Conservation (phyloP, 805 yeast genomes). For the Candida fluviatilis region DNA sequence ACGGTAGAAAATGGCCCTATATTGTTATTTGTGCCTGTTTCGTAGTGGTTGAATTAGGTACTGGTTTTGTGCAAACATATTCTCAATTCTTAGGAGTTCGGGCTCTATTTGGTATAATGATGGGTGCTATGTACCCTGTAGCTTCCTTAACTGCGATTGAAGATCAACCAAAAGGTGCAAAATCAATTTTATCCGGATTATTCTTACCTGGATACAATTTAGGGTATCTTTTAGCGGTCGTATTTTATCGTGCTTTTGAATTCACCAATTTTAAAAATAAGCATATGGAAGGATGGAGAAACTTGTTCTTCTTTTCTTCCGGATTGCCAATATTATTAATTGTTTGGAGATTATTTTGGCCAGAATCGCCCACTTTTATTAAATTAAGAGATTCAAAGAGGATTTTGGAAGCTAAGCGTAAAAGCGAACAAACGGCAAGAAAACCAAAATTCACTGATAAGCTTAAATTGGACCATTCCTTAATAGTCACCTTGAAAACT, state of each 20-base stretch:
- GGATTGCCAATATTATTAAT: slow-evolving; percentile 42
- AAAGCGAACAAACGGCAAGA: slow-evolving; percentile 18
- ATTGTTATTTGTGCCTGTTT: slow-evolving; percentile 43
- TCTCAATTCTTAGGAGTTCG: slow-evolving; percentile 58
- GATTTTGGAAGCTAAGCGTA: slow-evolving; percentile 4
- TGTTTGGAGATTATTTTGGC: slow-evolving; percentile 27
- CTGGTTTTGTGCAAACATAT: slow-evolving; percentile 57
- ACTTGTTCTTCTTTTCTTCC: slow-evolving; percentile 65
- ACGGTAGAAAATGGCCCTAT: slow-evolving; percentile 60
- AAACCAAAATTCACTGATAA: slow-evolving; percentile 15
- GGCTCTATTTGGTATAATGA: slow-evolving; percentile 54
- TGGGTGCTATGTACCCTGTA: slow-evolving; percentile 56
- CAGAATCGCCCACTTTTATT: slow-evolving; percentile 49
- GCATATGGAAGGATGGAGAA: slow-evolving; percentile 54
- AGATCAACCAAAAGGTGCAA: slow-evolving; percentile 48
- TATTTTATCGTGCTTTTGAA: slow-evolving; percentile 61
- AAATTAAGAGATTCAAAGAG: slow-evolving; percentile 25
- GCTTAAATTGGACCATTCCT: slow-evolving; percentile 4
- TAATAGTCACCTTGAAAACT: slow-evolving; percentile 19
- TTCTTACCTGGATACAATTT: slow-evolving; percentile 80
- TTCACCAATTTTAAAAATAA: slow-evolving; percentile 36
- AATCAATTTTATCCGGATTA: slow-evolving; percentile 60
- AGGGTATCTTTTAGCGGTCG: slow-evolving; percentile 62
- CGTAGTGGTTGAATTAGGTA: slow-evolving; percentile 55
- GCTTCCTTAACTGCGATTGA: slow-evolving; percentile 53